Base-by-base conservation (phyloP, 495 filamentous ascomycete species). In the Aspergillus affinis region DNA sequence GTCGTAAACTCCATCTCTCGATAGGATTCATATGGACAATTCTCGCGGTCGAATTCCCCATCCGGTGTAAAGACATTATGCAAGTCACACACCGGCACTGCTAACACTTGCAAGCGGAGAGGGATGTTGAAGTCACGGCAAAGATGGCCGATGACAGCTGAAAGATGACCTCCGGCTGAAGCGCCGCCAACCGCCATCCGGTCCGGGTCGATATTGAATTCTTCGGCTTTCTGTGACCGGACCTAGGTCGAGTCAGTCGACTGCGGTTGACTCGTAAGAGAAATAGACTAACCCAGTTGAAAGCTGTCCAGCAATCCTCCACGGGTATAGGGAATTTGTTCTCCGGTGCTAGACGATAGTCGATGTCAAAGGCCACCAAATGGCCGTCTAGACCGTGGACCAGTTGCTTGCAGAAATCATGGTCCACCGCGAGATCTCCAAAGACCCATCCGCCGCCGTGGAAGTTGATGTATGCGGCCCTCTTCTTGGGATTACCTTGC, bases 361-460 rank as follows among this genome's bases (percentile, higher is more conserved):
- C 73, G 26, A 76, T 66, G 49, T 76, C 75, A 59, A 77, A 76
- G 2, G 66, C 75, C 18, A 77, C 73, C 48, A 76, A 27, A 21
- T 72, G 63, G 15, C 73, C 75, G 12, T 76, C 67, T 6, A 76
- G 65, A 12, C 58, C 65, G 58, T 75, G 53, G 17, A 77, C 75
- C 13, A 77, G 12, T 26, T 60, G 62, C 55, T 77, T 76, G 54
- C 73, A 77, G 45, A 74, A 71, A 32, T 72, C 71, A 62, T 76
- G 73, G 46, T 77, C 75, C 1, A 55, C 60, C 2, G 48, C 19
- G 0, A 77, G 66, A 7, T 71, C 69, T 1, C 75, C 73, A 62
- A 75, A 76, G 15, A 77, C 73, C 75, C 73, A 77, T 19, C 75
- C 75, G 46, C 75, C 72, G 9, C 75, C 75, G 46, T 77, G 73